A percentile compares a stretch with the other conserved stretches of the same genome.
These are phyloP conservation scores for Stenogyne calaminthoides DNA, from an alignment of 305 asterid species.

Conservation along the genomic window DNA sequence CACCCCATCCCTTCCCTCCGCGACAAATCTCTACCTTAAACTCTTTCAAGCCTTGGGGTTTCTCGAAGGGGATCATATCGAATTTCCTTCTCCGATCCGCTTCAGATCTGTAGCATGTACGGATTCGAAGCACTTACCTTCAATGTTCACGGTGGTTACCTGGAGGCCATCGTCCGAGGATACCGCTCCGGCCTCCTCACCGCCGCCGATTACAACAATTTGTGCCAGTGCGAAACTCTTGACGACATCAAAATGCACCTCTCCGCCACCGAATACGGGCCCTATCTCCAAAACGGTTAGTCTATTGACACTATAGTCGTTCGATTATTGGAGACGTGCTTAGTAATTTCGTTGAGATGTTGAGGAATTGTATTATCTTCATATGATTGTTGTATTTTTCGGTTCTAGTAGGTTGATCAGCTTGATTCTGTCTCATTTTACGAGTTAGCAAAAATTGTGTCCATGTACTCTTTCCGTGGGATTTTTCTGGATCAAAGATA, in stretches of 20 bases:
- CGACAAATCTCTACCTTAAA: constrained; percentile 30
- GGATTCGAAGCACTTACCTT: constrained; percentile 91
- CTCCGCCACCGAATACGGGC: constrained; percentile 91
- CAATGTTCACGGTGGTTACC: constrained; percentile 87
- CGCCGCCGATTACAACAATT: constrained; percentile 94
- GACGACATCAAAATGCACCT: constrained; percentile 98
- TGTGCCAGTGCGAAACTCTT: constrained; percentile 92
- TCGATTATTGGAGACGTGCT: constrained; percentile 14
- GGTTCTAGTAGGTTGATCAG: constrained; percentile 19
- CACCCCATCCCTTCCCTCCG: constrained; percentile 12
- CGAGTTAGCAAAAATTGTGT: constrained; percentile 12
- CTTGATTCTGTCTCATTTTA: constrained; percentile 4
- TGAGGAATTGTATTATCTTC: constrained; percentile 1
- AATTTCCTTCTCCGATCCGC: constrained; percentile 33
- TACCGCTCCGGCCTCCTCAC: constrained; percentile 92
- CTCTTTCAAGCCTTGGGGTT: constrained; percentile 26
- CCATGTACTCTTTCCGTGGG: neutral
- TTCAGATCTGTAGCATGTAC: constrained; percentile 74
- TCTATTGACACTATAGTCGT: neutral
- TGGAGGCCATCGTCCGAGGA: constrained; percentile 96
- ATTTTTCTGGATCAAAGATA: neutral
- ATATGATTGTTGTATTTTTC: neutral
- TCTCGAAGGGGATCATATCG: constrained; percentile 17
- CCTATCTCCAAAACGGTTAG: constrained; percentile 90
- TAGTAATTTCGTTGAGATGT: neutral